Evolutionary conservation across 257 asterid species (phyloP).

Genomic region (Plantago major): DNA sequence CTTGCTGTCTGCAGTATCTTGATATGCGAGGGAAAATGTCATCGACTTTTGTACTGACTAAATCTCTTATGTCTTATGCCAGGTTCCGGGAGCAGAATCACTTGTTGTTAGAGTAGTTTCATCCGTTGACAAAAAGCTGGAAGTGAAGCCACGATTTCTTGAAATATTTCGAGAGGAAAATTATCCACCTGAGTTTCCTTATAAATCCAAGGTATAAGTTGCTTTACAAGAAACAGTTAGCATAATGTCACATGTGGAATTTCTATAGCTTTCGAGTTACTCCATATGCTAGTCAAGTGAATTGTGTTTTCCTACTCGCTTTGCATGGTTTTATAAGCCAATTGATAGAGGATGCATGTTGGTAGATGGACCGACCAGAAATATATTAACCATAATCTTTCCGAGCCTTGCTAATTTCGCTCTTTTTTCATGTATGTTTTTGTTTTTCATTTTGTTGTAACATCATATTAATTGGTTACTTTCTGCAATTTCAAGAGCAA

Average conservation of each 20-base stretch:
- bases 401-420: not conserved
- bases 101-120: conserved; percentile 96
- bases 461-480: too few relatives aligned
- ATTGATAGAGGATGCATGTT: conserved; percentile 10
- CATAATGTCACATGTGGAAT: conserved; percentile 8
- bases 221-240: conserved; percentile 13
- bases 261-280: not conserved
- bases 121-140: conserved; percentile 96
- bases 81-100: conserved; percentile 96
- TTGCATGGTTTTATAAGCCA: too few relatives aligned
- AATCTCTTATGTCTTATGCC: conserved; percentile 21
- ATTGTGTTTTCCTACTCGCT: too few relatives aligned
- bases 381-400: not conserved
- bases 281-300: too few relatives aligned
- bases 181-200: conserved; percentile 75
- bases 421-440: too few relatives aligned
- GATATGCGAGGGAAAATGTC: not conserved
- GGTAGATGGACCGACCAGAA: not conserved
- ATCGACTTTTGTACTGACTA: conserved; percentile 5
- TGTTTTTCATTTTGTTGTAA: too few relatives aligned
- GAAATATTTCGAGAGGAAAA: conserved; percentile 87
- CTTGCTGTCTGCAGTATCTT: not conserved
- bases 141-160: conserved; percentile 89
- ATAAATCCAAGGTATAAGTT: conserved; percentile 82
- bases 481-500: too few relatives aligned